These are phyloP conservation scores for Dendrobium catenatum DNA, from an alignment of 106 monocot genomes.

Conservation along the genomic window DNA sequence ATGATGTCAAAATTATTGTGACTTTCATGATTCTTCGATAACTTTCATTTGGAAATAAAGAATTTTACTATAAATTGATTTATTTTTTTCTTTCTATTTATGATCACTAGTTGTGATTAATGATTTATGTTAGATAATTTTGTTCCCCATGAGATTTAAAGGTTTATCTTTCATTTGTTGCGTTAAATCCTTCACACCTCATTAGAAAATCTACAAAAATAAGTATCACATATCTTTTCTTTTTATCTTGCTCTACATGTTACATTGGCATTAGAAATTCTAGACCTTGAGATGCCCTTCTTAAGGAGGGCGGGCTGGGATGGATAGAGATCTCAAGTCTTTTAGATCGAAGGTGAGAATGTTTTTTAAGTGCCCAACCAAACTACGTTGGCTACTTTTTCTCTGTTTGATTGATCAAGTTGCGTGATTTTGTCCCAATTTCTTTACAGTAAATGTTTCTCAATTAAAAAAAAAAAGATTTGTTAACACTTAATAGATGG, in stretches of 20 bases:
- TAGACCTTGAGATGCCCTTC: neutral
- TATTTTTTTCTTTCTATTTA: too few relatives aligned
- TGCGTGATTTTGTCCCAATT: neutral
- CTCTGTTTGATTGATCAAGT: neutral
- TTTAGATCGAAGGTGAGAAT: neutral
- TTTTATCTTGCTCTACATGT: neutral
- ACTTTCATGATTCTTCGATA: too few relatives aligned
- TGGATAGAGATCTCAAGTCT: neutral
- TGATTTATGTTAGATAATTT: too few relatives aligned
- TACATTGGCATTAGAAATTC: neutral
- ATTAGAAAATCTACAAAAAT: neutral
- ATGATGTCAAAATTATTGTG: too few relatives aligned
- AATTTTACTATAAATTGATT: too few relatives aligned
- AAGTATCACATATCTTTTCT: neutral
- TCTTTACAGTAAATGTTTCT: neutral
- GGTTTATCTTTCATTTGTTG: too few relatives aligned
- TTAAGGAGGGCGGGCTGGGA: neutral
- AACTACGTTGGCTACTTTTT: neutral
- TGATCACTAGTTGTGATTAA: too few relatives aligned
- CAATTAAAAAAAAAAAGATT: neutral
- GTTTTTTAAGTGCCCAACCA: neutral
- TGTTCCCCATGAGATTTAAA: too few relatives aligned
- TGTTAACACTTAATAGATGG: slow-evolving; percentile 1
- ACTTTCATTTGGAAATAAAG: too few relatives aligned
- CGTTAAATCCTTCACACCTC: too few relatives aligned